phyloP scores from a whole-genome alignment of 1,284 basidiomycete species.

The Fomes fomentarius region DNA sequence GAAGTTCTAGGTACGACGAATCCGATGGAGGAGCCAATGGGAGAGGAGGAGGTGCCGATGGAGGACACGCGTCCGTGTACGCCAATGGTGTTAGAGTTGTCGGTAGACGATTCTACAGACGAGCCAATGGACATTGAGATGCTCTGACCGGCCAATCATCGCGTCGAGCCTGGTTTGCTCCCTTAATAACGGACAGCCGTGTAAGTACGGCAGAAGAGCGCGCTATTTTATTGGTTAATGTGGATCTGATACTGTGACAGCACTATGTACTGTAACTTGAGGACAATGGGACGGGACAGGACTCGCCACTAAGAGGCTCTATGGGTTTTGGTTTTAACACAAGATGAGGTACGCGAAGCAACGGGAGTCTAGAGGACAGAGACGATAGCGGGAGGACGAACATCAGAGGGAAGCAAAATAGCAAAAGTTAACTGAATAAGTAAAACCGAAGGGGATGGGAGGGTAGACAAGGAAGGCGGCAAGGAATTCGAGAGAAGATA shows the following conservation, averaged over 20 bases:
- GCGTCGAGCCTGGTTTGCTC: neutral
- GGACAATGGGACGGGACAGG: too few species aligned
- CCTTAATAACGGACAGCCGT: too few species aligned
- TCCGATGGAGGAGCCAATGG: slow-evolving; percentile 3
- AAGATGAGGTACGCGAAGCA: neutral
- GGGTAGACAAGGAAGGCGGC: neutral
- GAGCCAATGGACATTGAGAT: slow-evolving; percentile 66
- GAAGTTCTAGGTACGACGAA: neutral
- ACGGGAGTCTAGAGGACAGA: slow-evolving; percentile 6
- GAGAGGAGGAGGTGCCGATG: slow-evolving; percentile 16
- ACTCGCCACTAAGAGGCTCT: neutral
- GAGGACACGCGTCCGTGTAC: slow-evolving; percentile 18
- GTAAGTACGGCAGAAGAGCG: neutral
- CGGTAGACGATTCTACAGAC: slow-evolving; percentile 30
- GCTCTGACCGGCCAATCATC: slow-evolving; percentile 18
- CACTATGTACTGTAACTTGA: too few species aligned
- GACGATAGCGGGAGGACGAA: neutral
- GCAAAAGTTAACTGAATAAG: slow-evolving; percentile 22
- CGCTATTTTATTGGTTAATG: too few species aligned
- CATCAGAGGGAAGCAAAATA: neutral
- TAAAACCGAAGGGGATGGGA: neutral
- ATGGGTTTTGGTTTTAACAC: neutral
- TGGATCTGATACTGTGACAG: too few species aligned
- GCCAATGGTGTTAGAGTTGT: slow-evolving; percentile 27
- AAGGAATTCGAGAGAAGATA: too few species aligned